A percentile compares a stretch with the other conserved stretches of the same genome.
phyloP scores from a whole-genome alignment of 768 basidiomycete genomes.

The Pisolithus tinctorius region DNA sequence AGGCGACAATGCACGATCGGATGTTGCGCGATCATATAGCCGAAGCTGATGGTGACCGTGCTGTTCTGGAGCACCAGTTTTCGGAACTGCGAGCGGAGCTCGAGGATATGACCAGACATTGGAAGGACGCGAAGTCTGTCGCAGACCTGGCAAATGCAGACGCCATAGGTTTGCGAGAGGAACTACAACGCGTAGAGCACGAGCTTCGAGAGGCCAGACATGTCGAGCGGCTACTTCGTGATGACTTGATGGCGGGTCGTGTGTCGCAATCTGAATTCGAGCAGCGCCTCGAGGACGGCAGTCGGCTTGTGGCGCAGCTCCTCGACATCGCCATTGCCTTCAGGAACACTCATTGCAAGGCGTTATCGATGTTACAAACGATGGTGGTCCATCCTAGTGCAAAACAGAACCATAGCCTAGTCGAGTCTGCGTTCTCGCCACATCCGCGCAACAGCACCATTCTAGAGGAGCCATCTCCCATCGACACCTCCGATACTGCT shows the following conservation, averaged over 20 bases:
- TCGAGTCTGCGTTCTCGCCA: conserved; percentile 45
- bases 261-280: conserved; percentile 64
- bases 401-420: conserved; percentile 34
- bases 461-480: conserved; percentile 58
- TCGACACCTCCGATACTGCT: conserved; percentile 72
- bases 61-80: conserved; percentile 86
- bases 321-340: conserved; percentile 75
- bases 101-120: conserved; percentile 52
- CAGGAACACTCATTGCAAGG: conserved; percentile 70
- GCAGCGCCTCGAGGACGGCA: conserved; percentile 55
- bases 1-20: conserved; percentile 63
- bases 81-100: conserved; percentile 60
- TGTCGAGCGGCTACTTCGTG: conserved; percentile 64
- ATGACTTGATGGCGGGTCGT: conserved; percentile 64
- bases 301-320: conserved; percentile 73
- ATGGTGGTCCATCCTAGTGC: conserved; percentile 47
- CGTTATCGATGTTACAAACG: conserved; percentile 53
- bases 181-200: conserved; percentile 65
- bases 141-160: conserved; percentile 62
- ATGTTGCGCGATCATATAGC: conserved; percentile 81
- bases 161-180: conserved; percentile 62
- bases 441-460: conserved; percentile 46
- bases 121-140: conserved; percentile 57
- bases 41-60: conserved; percentile 90
- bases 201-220: conserved; percentile 64